Conservation (phyloP, 2,329 filamentous ascomycete species). For the Nigrospora sphaerica region DNA sequence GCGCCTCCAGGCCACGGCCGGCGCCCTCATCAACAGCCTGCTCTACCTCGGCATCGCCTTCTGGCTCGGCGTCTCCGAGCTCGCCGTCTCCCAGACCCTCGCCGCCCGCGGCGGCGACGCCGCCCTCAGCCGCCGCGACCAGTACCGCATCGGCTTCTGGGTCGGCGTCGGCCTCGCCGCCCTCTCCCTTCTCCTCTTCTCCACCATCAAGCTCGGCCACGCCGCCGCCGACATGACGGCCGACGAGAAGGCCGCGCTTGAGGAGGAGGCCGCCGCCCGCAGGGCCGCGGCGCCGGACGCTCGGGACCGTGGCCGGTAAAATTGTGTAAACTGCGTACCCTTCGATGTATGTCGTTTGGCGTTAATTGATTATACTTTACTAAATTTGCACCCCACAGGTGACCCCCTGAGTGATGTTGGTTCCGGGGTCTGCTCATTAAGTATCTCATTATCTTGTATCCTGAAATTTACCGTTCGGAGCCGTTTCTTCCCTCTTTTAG, state of each 20-base stretch:
- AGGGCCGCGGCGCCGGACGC: background rate
- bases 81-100: conserved; percentile 45
- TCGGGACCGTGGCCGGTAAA: too few relatives aligned
- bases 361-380: too few relatives aligned
- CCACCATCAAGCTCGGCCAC: conserved; percentile 18
- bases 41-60: conserved; percentile 67
- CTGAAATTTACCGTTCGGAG: too few relatives aligned
- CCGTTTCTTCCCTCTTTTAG: too few relatives aligned
- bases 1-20: conserved; percentile 62
- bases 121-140: conserved; percentile 10
- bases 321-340: too few relatives aligned
- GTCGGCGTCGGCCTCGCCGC: conserved; percentile 18
- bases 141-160: conserved; percentile 24
- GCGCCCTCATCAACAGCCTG: conserved; percentile 63
- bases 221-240: conserved; percentile 22
- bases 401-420: too few relatives aligned
- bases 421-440: too few relatives aligned
- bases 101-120: conserved; percentile 4
- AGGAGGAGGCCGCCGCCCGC: conserved; percentile 1
- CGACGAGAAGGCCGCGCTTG: conserved; percentile 18
- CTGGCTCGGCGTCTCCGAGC: conserved; percentile 63
- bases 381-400: too few relatives aligned
- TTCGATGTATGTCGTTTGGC: too few relatives aligned
- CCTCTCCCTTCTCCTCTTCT: conserved; percentile 14
- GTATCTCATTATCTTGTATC: too few relatives aligned